These are phyloP conservation scores for Colletotrichum sp. DNA, from an alignment of 2,329 filamentous ascomycete genomes.

Conservation along the genomic window DNA sequence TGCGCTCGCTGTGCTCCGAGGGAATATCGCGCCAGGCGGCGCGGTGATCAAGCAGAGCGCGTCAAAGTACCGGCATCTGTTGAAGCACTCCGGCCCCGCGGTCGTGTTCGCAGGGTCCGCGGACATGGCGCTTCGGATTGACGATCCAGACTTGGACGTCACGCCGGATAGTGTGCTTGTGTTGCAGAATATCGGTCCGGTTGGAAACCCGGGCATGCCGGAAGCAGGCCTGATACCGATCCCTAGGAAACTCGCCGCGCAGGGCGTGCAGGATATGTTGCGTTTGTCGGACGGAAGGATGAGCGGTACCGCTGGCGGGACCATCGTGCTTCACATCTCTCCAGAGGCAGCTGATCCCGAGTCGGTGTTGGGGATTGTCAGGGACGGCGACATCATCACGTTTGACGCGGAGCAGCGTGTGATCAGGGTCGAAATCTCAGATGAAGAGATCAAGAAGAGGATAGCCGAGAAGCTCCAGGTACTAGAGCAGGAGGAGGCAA, in stretches of 20 bases:
- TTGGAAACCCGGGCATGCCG: slow-evolving; percentile 92
- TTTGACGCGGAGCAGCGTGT: slow-evolving; percentile 76
- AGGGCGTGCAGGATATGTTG: slow-evolving; percentile 79
- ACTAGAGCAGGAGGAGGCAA: slow-evolving; percentile 38
- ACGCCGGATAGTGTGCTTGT: slow-evolving; percentile 68
- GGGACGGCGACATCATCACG: slow-evolving; percentile 77
- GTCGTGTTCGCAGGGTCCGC: slow-evolving; percentile 78
- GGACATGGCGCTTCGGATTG: slow-evolving; percentile 71
- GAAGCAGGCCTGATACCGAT: slow-evolving; percentile 72
- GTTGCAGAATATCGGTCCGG: slow-evolving; percentile 86
- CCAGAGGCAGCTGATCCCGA: slow-evolving; percentile 81
- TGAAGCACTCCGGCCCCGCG: slow-evolving; percentile 50
- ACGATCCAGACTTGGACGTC: slow-evolving; percentile 67
- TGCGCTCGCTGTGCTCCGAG: slow-evolving; percentile 80
- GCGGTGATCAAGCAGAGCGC: slow-evolving; percentile 93
- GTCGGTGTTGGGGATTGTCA: slow-evolving; percentile 78
- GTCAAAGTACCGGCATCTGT: slow-evolving; percentile 70
- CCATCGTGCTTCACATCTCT: slow-evolving; percentile 86
- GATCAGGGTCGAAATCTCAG: slow-evolving; percentile 62
- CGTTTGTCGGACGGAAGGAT: slow-evolving; percentile 89
- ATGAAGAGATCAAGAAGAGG: slow-evolving; percentile 71
- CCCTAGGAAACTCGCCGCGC: slow-evolving; percentile 79
- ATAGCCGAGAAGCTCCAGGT: slow-evolving; percentile 57
- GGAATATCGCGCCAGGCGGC: slow-evolving; percentile 83
- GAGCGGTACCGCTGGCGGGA: slow-evolving; percentile 85